Percentiles rank a stretch among this genome's conserved stretches.
Evolutionary conservation across 192 early-diverging fungal species (phyloP).

Genomic region (Podila clonocystis): DNA sequence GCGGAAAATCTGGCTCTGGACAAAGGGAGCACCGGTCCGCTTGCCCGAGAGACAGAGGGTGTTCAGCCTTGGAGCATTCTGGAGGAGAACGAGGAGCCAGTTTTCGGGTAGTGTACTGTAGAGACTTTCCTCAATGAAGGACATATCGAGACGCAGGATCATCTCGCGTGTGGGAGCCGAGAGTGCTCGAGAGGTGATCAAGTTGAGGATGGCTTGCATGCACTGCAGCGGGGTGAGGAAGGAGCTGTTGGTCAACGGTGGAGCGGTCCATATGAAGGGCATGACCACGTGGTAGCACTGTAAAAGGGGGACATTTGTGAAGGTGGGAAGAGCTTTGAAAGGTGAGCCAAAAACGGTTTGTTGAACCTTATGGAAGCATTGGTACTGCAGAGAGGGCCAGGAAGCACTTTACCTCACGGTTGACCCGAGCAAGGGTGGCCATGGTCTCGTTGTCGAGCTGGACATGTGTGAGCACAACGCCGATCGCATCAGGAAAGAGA

Average conservation of each 20-base stretch:
- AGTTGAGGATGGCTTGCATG: slow-evolving; percentile 29
- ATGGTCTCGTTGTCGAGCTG: slow-evolving; percentile 23
- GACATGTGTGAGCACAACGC: slow-evolving; percentile 10
- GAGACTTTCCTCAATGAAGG: slow-evolving; percentile 35
- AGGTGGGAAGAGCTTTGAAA: not conserved
- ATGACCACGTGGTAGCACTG: slow-evolving; percentile 31
- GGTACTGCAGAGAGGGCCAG: too few relatives aligned
- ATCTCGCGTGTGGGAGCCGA: slow-evolving; percentile 3
- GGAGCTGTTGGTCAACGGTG: slow-evolving; percentile 27
- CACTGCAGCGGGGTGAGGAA: slow-evolving; percentile 41
- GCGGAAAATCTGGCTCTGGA: slow-evolving; percentile 35
- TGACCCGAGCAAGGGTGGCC: slow-evolving; percentile 26
- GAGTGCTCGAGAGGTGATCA: slow-evolving; percentile 5
- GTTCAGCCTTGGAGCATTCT: slow-evolving; percentile 28
- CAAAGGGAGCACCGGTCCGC: slow-evolving; percentile 33
- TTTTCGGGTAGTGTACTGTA: slow-evolving; percentile 39
- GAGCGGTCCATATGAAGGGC: slow-evolving; percentile 23
- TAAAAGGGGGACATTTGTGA: not conserved
- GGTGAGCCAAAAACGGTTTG: not conserved
- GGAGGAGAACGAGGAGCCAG: slow-evolving; percentile 39
- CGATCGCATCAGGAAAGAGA: slow-evolving; percentile 42
- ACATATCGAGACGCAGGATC: slow-evolving; percentile 28
- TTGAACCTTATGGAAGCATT: not conserved
- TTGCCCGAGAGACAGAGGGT: slow-evolving; percentile 44
- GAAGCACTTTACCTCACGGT: slow-evolving; percentile 23